Base-by-base conservation (phyloP, 2,329 filamentous ascomycete species). In the Mollisia scopiformis region DNA sequence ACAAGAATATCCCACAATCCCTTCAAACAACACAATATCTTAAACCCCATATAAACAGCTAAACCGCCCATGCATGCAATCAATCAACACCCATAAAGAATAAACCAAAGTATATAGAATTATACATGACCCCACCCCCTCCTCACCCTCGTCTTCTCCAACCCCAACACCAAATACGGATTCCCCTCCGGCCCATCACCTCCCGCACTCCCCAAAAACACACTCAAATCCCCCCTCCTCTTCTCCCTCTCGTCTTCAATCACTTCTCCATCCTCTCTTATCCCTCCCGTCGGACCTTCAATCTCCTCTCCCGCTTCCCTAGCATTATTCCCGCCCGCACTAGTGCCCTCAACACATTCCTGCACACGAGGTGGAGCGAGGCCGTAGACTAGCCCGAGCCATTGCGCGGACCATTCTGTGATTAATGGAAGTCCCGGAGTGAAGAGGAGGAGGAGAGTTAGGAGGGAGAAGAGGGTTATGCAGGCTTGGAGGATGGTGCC, bases 381-480 rank as follows among this genome's bases (percentile, higher is more conserved):
- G 19, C 52, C 46, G 25, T 57, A 61, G 1, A 50, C 43, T 19
- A 61, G n/a, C 3, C 52, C 53, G 11, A 53, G 33, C 52, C 58
- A 61, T 35, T 61, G 35, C n/a, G 52, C 53, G n/a, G 53, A 27
- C 52, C 52, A 61, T 49, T 57, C 46, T 21, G 28, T 52, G 25
- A 56, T 25, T 25, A 46, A 13, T 19, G 53, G 33, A 25, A 61
- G 50, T 3, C 30, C 50, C n/a, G 53, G 53, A 8, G 23, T 46
- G 27, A 55, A 57, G 23, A 56, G 30, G 7, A 60, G 46, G 8
- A 55, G 6, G 4, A 59, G 21, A 3, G 31, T 55, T 19, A 50
- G 14, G 2, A 55, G 6, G 13, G 21, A 49, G 14, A 55, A 31
- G 7, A 59, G 11, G 2, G 53, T 28, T 8, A 59, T 47, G 14